phyloP scores from a whole-genome alignment of 2,329 filamentous ascomycete genomes.

The Penicillium sp. region DNA sequence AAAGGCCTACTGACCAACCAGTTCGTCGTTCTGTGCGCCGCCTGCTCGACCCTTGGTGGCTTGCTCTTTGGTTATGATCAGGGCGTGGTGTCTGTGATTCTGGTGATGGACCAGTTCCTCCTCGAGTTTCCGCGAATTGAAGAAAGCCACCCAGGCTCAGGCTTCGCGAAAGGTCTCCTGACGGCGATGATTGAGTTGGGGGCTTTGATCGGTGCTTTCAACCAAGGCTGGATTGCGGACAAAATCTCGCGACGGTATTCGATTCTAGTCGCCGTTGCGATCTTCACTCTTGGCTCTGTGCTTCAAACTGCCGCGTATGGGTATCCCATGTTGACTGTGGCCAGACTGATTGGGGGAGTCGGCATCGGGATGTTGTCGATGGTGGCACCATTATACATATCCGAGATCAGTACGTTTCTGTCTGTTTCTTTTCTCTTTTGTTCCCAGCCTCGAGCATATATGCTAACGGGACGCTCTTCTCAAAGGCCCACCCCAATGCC shows the following conservation, averaged over 20 bases:
- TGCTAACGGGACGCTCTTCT: background rate
- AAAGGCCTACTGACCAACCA: conserved; percentile 47
- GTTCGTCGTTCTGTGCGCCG: conserved; percentile 52
- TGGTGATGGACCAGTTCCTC: conserved; percentile 53
- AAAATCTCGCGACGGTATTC: conserved; percentile 52
- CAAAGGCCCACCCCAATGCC: conserved; percentile 45
- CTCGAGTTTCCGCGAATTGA: conserved; percentile 45
- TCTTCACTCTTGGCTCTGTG: conserved; percentile 52
- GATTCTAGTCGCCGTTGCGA: conserved; percentile 50
- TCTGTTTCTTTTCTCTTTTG: background rate
- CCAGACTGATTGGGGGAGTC: conserved; percentile 50
- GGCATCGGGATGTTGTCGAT: conserved; percentile 52
- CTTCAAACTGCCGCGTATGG: conserved; percentile 51
- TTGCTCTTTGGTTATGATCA: conserved; percentile 52
- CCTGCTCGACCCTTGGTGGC: conserved; percentile 50
- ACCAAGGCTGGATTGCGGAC: conserved; percentile 51
- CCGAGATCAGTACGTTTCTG: conserved; percentile 43
- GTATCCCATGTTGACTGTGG: conserved; percentile 51
- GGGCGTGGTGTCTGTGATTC: conserved; percentile 45
- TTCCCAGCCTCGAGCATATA: background rate
- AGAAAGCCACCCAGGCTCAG: conserved; percentile 35
- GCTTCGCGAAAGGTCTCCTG: conserved; percentile 46
- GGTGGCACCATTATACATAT: conserved; percentile 53
- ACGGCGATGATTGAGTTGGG: conserved; percentile 56
- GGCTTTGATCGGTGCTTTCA: conserved; percentile 47